Evolutionary conservation across 164 flowering plant genomes (phyloP).

Genomic region (Chimonanthus praecox): DNA sequence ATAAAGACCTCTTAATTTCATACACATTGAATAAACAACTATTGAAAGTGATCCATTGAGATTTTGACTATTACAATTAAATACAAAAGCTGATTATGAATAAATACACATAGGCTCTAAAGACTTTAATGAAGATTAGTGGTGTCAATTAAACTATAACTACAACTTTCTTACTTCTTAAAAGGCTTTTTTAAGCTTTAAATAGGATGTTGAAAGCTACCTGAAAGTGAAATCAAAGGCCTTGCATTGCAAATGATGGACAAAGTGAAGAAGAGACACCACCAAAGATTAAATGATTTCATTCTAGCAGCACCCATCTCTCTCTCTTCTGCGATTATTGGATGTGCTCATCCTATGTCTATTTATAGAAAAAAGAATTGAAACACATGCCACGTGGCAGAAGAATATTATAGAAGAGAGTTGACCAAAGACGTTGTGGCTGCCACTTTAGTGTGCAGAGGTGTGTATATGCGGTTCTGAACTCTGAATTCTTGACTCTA

Average conservation of each 20-base stretch:
- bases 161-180: too few species aligned
- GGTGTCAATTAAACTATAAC: too few species aligned
- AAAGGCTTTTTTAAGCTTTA: not conserved
- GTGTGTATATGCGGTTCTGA: not conserved
- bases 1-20: too few species aligned
- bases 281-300: not conserved
- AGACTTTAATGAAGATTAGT: too few species aligned
- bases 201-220: not conserved
- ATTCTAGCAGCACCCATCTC: not conserved
- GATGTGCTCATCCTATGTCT: not conserved
- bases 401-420: not conserved
- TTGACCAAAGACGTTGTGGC: slow-evolving; percentile 4
- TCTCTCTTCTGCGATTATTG: not conserved
- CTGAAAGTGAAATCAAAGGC: not conserved
- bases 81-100: too few species aligned
- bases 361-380: not conserved
- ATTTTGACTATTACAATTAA: too few species aligned
- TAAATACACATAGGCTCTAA: too few species aligned
- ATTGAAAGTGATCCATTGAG: too few species aligned
- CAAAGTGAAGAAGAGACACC: not conserved
- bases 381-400: not conserved
- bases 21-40: too few species aligned
- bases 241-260: slow-evolving; percentile 1
- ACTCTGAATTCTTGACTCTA: not conserved
- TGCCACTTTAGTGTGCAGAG: not conserved